These are phyloP conservation scores for Pleurotus tuoliensis DNA, from an alignment of 768 basidiomycete genomes.

Conservation along the genomic window DNA sequence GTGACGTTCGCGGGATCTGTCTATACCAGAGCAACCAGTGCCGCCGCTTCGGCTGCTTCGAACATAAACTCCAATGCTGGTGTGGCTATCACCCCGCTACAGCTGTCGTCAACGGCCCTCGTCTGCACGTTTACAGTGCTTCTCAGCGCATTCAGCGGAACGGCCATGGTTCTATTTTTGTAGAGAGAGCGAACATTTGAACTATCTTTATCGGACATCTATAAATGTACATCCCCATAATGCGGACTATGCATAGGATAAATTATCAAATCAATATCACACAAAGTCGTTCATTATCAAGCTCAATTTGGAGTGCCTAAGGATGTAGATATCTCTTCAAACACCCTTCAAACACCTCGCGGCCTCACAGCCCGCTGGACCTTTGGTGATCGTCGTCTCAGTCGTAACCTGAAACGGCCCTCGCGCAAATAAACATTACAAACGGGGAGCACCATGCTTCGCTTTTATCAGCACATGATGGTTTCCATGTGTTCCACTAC, in stretches of 20 bases:
- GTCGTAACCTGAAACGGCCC: neutral
- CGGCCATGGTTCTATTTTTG: slow-evolving; percentile 29
- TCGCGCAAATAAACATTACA: neutral
- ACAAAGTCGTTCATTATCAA: neutral
- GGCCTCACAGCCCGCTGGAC: too few species aligned
- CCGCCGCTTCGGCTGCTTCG: slow-evolving; percentile 26
- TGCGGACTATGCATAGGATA: neutral
- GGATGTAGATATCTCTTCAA: too few species aligned
- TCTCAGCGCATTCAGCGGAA: slow-evolving; percentile 36
- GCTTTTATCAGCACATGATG: slow-evolving; percentile 4
- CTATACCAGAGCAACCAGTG: slow-evolving; percentile 46
- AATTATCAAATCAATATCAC: neutral
- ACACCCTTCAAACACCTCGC: too few species aligned
- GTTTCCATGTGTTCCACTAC: neutral
- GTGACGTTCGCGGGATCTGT: slow-evolving; percentile 52
- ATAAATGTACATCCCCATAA: neutral
- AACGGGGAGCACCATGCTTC: neutral
- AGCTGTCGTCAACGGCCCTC: slow-evolving; percentile 25
- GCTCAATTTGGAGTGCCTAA: too few species aligned
- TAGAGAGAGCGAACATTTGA: too few species aligned
- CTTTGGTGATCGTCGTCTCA: neutral
- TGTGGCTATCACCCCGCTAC: slow-evolving; percentile 15
- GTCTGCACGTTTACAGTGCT: slow-evolving; percentile 33
- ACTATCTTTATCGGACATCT: neutral
- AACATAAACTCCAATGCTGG: slow-evolving; percentile 22